Base-by-base conservation (phyloP, 2,329 filamentous ascomycete genomes). In the Pseudofabraea citricarpa region DNA sequence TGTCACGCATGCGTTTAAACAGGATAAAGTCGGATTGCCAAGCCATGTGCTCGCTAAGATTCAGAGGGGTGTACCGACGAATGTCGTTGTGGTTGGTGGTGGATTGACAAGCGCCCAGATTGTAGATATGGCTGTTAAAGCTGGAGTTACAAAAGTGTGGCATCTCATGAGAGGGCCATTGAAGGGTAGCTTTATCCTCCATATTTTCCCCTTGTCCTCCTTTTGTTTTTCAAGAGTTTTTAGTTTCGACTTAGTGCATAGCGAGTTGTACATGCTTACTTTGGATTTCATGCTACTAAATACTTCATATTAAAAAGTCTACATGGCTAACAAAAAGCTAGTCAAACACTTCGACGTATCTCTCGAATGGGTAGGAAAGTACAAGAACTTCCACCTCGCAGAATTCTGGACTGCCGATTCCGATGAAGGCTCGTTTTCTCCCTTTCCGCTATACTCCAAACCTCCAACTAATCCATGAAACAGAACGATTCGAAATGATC, bases 311-410 rank as follows among this genome's bases (percentile, higher is more conserved):
- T n/a, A n/a, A n/a, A n/a, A n/a, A n/a, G n/a, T n/a, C n/a, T n/a
- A n/a, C n/a, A n/a, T n/a, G n/a, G n/a, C n/a, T 4, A 6, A 6
- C 27, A 2, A 12, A 31, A 31, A 2, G 13, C 13, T 31, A 31
- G 73, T 88, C 39, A 91, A 91, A 63, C 81, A 84, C 46, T 91
- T 91, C 51, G 87, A 91, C 54, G 74, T 91, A 19, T 78, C 82
- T 44, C 71, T 91, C 2, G 74, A 77, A 37, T 93, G 87, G 87
- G 85, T 91, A 62, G 85, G 83, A 8, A 91, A 91, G 59, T 91
- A 86, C 62, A 81, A 83, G 44, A 91, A 91, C 59, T 76, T 80
- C 42, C 80, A 87, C 52, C 85, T 90, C 58, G 82, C 86, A 1
- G 73, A 74, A 0, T 93, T 90, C 62, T 90, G 85, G 83, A 79